Percentiles rank a stretch among this genome's conserved stretches.
These are phyloP conservation scores for Diphasiastrum complanatum DNA, from an alignment of 83 land plant genomes.

Conservation along the genomic window DNA sequence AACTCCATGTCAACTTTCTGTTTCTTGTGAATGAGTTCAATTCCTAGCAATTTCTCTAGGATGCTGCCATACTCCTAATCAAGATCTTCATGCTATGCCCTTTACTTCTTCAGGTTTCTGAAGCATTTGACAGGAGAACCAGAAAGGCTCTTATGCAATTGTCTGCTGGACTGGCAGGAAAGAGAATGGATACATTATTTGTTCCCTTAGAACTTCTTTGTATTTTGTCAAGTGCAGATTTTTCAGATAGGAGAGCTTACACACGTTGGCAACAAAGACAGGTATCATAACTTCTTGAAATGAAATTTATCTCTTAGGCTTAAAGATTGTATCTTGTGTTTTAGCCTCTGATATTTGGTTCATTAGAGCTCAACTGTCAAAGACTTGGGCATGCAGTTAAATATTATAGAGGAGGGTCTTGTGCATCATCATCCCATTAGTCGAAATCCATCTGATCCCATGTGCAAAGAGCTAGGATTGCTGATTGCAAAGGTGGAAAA, in stretches of 20 bases:
- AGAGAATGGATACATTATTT: conserved; percentile 70
- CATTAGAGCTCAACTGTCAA: too few relatives aligned
- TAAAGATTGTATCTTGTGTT: too few relatives aligned
- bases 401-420: conserved; percentile 9
- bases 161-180: conserved; percentile 59
- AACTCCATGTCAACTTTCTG: too few relatives aligned
- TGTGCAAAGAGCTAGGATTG: not conserved
- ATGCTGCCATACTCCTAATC: too few relatives aligned
- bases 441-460: not conserved
- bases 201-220: conserved; percentile 63
- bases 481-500: conserved; percentile 7
- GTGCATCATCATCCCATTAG: conserved; percentile 9
- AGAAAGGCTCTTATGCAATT: conserved; percentile 65
- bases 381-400: too few relatives aligned
- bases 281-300: conserved; percentile 25
- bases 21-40: too few relatives aligned
- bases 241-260: conserved; percentile 66
- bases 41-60: too few relatives aligned
- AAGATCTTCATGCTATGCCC: too few relatives aligned
- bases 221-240: conserved; percentile 57
- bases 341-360: too few relatives aligned
- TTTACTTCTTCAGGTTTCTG: conserved; percentile 45
- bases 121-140: conserved; percentile 57
- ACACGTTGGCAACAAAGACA: conserved; percentile 81
- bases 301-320: too few relatives aligned